phyloP scores from a whole-genome alignment of 2,329 filamentous ascomycete species.

The Calcarisporium arbuscula region DNA sequence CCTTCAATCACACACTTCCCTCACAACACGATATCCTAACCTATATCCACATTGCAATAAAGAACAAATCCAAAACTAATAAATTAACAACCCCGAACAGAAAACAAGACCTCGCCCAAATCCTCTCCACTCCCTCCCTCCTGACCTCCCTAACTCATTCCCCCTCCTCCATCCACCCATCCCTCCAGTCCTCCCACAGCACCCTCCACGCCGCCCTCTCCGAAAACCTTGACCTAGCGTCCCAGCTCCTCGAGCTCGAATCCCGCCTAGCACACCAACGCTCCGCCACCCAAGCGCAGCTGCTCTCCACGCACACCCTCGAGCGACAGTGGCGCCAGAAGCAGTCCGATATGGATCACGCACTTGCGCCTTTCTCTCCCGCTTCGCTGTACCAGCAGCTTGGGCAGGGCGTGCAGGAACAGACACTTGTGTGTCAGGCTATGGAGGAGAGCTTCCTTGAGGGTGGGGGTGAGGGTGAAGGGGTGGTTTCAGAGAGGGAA shows the following conservation, averaged over 20 bases:
- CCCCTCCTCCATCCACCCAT: slow-evolving; percentile 63
- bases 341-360: slow-evolving; percentile 81
- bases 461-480: slow-evolving; percentile 27
- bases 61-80: slow-evolving; percentile 9
- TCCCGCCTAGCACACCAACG: slow-evolving; percentile 53
- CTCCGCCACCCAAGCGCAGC: slow-evolving; percentile 67
- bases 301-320: slow-evolving; percentile 76
- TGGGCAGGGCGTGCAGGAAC: slow-evolving; percentile 70
- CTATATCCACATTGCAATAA: not conserved
- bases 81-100: slow-evolving; percentile 41
- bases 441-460: slow-evolving; percentile 93
- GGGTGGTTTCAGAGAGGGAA: slow-evolving; percentile 67
- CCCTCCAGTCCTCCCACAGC: slow-evolving; percentile 58
- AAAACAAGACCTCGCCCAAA: slow-evolving; percentile 69
- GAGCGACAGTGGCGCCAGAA: slow-evolving; percentile 91
- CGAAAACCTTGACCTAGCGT: slow-evolving; percentile 66
- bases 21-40: too few species aligned
- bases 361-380: slow-evolving; percentile 77
- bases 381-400: slow-evolving; percentile 80
- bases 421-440: slow-evolving; percentile 71
- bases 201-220: slow-evolving; percentile 59
- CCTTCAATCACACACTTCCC: not conserved
- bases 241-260: slow-evolving; percentile 56
- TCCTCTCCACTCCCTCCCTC: slow-evolving; percentile 58
- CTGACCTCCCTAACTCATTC: slow-evolving; percentile 70